Evolutionary conservation across 2,329 filamentous ascomycete species (phyloP).

Genomic region (Claviceps sp.): DNA sequence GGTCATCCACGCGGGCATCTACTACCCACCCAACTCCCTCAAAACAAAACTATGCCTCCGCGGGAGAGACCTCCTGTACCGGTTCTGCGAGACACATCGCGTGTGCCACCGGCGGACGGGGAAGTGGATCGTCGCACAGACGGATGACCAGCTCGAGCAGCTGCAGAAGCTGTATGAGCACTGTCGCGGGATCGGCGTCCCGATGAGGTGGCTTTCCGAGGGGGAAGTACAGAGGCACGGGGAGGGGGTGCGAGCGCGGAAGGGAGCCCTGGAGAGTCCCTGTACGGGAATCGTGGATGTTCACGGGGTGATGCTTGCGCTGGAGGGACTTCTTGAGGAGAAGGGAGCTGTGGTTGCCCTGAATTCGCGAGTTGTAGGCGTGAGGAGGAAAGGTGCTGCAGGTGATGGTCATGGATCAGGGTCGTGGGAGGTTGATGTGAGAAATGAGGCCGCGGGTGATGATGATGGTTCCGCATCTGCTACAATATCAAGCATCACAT

Average conservation of each 20-base stretch:
- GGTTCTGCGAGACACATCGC: conserved; percentile 51
- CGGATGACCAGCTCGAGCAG: conserved; percentile 51
- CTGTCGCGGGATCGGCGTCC: conserved; percentile 39
- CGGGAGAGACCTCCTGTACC: conserved; percentile 67
- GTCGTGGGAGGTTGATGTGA: conserved; percentile 54
- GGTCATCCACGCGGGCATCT: conserved; percentile 91
- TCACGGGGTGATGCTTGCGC: conserved; percentile 69
- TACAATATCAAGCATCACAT: conserved; percentile 43
- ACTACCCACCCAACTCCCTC: conserved; percentile 64
- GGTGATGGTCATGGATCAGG: background rate
- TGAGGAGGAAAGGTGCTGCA: conserved; percentile 41
- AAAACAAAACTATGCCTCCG: conserved; percentile 75
- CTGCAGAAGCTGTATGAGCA: conserved; percentile 38
- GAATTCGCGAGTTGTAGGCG: conserved; percentile 47
- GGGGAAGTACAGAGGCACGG: conserved; percentile 53
- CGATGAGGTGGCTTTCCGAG: conserved; percentile 53
- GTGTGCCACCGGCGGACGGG: conserved; percentile 65
- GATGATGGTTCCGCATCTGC: conserved; percentile 24
- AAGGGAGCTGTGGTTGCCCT: conserved; percentile 57
- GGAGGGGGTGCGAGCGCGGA: conserved; percentile 58
- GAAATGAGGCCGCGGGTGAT: conserved; percentile 12
- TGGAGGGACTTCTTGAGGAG: conserved; percentile 67
- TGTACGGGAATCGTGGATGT: conserved; percentile 85
- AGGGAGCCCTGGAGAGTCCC: conserved; percentile 68
- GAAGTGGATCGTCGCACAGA: conserved; percentile 94